These are phyloP conservation scores for Glycine tomentella DNA, from an alignment of 306 rosid genomes.

Conservation along the genomic window DNA sequence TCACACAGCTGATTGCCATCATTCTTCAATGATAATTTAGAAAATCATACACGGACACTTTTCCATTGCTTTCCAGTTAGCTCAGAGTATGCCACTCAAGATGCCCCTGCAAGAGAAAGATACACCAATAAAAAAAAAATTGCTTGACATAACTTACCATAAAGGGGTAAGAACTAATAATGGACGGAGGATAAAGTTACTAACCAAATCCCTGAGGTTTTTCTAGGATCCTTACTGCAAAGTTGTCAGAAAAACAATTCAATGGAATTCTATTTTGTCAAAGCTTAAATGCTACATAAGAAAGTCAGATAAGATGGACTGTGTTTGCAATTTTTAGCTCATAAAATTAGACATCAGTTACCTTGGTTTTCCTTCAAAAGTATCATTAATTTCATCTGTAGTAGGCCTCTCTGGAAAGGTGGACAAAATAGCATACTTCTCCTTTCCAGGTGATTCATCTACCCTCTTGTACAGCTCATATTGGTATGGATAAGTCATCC, in stretches of 20 bases:
- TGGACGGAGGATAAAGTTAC: constrained; percentile 35
- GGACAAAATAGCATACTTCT: constrained; percentile 71
- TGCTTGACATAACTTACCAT: constrained; percentile 4
- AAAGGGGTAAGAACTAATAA: neutral
- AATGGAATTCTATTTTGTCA: constrained; percentile 18
- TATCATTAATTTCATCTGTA: constrained; percentile 71
- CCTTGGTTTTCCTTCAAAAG: constrained; percentile 82
- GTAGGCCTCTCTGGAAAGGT: constrained; percentile 71
- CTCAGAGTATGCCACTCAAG: constrained; percentile 63
- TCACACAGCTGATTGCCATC: neutral
- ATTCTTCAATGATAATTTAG: neutral
- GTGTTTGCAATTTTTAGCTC: neutral
- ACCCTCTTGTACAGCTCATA: constrained; percentile 89
- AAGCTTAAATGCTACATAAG: constrained; percentile 24
- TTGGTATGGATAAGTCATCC: constrained; percentile 66
- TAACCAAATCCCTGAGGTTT: constrained; percentile 75
- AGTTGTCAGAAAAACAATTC: constrained; percentile 37
- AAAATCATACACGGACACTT: constrained; percentile 1
- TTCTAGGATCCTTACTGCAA: constrained; percentile 65
- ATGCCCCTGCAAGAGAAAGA: constrained; percentile 61
- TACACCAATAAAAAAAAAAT: constrained; percentile 15
- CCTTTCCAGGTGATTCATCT: constrained; percentile 73
- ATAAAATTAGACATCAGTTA: constrained; percentile 13
- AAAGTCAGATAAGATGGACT: neutral
- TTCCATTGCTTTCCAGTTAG: constrained; percentile 21